Evolutionary conservation across 257 asterid species (phyloP).

Genomic region (Solanum gandarillasii): DNA sequence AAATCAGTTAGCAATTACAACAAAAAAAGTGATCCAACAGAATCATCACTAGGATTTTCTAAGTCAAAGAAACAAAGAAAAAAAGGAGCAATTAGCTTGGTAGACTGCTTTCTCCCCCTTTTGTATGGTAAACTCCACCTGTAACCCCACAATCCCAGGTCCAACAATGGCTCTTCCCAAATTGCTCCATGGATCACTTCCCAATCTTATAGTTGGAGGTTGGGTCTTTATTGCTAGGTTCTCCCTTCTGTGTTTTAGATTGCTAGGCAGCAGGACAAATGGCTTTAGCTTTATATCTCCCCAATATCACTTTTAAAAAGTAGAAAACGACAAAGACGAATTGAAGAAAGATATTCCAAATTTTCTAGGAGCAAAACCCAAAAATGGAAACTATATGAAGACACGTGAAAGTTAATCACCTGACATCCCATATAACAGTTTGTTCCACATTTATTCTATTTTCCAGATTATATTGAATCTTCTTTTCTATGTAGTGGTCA

Average conservation of each 20-base stretch:
- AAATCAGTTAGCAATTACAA: constrained; percentile 11
- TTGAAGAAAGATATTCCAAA: not conserved
- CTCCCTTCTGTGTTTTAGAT: not conserved
- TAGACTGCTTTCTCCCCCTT: not conserved
- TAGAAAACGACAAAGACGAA: not conserved
- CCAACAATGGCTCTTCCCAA: not conserved
- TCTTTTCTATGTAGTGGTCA: not conserved
- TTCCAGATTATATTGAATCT: not conserved
- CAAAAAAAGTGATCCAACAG: not conserved
- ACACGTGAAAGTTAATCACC: not conserved
- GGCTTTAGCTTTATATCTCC: not conserved
- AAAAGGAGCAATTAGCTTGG: not conserved
- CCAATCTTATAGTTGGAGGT: not conserved
- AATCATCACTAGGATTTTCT: not conserved
- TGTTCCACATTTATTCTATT: not conserved
- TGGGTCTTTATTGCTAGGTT: not conserved
- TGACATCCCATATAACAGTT: not conserved
- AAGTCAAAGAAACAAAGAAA: not conserved
- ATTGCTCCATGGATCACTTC: not conserved
- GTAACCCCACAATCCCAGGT: not conserved
- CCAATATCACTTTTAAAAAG: not conserved
- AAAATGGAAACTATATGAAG: not conserved
- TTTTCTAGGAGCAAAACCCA: not conserved
- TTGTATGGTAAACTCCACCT: not conserved
- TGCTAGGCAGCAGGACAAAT: not conserved